Base-by-base conservation (phyloP, 2,329 filamentous ascomycete genomes). In the Mycosphaerella sp. region DNA sequence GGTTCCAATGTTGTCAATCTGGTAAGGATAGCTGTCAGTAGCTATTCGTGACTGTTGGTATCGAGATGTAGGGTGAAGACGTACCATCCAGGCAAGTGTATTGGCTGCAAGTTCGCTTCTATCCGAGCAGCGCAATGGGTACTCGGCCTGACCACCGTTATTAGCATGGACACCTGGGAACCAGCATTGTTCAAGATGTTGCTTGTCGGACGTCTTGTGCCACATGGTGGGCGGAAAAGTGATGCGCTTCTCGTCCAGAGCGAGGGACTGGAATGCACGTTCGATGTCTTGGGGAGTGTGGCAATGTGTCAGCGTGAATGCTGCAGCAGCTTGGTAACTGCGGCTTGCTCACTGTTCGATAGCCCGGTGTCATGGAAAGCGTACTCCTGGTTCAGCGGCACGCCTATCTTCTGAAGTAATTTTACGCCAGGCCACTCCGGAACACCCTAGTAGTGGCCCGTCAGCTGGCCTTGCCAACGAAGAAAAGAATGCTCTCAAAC, bases 341-440 rank as follows among this genome's bases (percentile, higher is more conserved):
- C 17, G 8, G 12, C 29, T 10, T 8, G 49, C 58, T 45, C 63
- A 63, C 32, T 64, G 53, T 8, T 61, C 59, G 9, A 52, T 6
- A 72, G 49, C 12, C 70, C 69, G 0, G 74, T 77, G 59, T 77
- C 72, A 58, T 74, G 71, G 55, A 76, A 76, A 7, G 62, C 53
- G 43, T 56, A 70, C 70, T 26, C 64, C 47, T 55, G 42, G 39
- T 54, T 64, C 52, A 56, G 47, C 11, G 34, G 31, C 34, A 54
- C 39, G 6, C 62, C 62, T 5, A 61, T 26, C 26, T 59, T 62
- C 10, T 64, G 54, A 2, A 66, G 48, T 53, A 57, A 60, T 17
- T 69, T 68, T 11, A 76, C 54, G 7, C 54, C 39, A 3, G 51
- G 54, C 54, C 51, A 59, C 46, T 39, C 26, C 10, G 57, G 55